These are phyloP conservation scores for Rhodomyrtus psidioides DNA, from an alignment of 441 rosid species.

Conservation along the genomic window DNA sequence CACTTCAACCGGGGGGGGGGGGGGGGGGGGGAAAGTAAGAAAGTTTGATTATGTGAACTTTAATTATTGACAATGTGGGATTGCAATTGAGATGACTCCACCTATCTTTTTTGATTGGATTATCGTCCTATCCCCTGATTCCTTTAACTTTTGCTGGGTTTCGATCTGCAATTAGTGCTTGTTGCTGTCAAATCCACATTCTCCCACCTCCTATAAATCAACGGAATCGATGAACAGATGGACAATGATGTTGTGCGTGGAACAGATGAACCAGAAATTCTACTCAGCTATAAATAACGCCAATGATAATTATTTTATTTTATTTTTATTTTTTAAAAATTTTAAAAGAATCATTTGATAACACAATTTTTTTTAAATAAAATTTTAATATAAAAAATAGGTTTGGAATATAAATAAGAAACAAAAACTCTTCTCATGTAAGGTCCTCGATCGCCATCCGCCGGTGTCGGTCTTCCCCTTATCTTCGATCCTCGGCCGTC, in stretches of 20 bases:
- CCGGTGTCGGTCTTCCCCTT: too few species aligned
- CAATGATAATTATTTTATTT: too few species aligned
- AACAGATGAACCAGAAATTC: background rate
- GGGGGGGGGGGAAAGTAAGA: background rate
- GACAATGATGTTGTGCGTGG: background rate
- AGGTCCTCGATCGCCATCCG: too few species aligned
- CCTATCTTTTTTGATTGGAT: background rate
- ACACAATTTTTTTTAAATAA: rapidly evolving
- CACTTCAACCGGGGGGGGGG: background rate
- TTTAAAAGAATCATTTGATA: too few species aligned
- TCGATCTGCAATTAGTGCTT: background rate
- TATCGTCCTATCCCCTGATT: background rate
- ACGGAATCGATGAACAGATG: background rate
- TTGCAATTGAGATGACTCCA: background rate
- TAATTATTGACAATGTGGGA: background rate
- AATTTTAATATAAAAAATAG: too few species aligned
- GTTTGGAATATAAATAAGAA: too few species aligned
- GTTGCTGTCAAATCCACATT: background rate
- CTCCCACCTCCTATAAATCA: background rate
- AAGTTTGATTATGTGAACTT: background rate
- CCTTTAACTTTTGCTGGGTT: background rate
- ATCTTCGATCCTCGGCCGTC: too few species aligned
- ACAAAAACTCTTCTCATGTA: too few species aligned
- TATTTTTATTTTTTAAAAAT: too few species aligned
- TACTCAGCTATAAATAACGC: rapidly evolving